Base-by-base conservation (phyloP, 2,329 filamentous ascomycete species). In the Alternaria sp. region DNA sequence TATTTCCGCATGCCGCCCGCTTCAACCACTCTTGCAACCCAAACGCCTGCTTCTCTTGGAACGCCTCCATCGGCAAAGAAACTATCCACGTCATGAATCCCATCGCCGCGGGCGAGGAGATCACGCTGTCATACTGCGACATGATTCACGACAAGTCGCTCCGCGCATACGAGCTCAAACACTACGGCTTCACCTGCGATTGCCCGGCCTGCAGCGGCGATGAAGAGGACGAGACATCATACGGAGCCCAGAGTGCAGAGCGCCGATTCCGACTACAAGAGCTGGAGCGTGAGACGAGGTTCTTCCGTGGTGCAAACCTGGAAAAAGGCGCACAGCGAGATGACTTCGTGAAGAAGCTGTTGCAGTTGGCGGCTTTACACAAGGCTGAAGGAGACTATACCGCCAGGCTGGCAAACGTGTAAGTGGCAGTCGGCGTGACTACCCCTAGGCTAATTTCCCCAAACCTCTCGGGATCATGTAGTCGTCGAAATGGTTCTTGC, bases 11-110 rank as follows among this genome's bases (percentile, higher is more conserved):
- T 28, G 73, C 79, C 15, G 71, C 79, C 6, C 78, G 80, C 28
- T 77, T 82, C 74, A 83, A 82, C 58, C 81, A 83, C 67, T 73
- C 69, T 17, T 83, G 81, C 69, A 76, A 70, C 28, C 79, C 81
- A 2, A 83, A 82, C 56, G 77, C 80, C 1, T 70, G 68, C 59
- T 82, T 78, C 54, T 66, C 61, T 17, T 81, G 78, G 79, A 80
- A 81, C 59, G 49, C 54, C 1, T 54, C 58, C 6, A 73, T 77
- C 12, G 54, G 65, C 5, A 72, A 69, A 51, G 71, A 78, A 54
- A 77, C 76, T 2, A 72, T 81, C 15, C 77, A 81, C 40, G 68
- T 75, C 1, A 77, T 78, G 54, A 69, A 71, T 6, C 73, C 79
- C 25, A 74, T 83, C 28, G 47, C 59, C 6, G 64, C 61, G 1